These are phyloP conservation scores for Eutrema japonicum DNA, from an alignment of 345 rosid species.

Conservation along the genomic window DNA sequence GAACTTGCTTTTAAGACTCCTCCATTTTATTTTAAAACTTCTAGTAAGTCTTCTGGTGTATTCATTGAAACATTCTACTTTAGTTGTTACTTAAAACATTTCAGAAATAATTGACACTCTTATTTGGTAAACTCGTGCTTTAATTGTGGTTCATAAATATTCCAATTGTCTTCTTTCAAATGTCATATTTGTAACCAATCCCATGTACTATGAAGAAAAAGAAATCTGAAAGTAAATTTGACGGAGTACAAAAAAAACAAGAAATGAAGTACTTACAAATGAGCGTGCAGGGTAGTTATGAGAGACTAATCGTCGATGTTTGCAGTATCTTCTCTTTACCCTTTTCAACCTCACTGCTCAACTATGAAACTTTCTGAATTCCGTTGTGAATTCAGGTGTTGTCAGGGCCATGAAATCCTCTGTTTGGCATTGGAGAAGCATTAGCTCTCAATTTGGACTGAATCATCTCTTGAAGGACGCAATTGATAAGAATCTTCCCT, in stretches of 20 bases:
- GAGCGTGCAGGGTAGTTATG: background rate
- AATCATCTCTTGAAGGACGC: background rate
- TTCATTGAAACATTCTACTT: constrained; percentile 10
- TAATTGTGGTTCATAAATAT: background rate
- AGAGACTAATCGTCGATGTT: too few species aligned
- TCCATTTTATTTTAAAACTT: background rate
- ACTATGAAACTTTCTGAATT: background rate
- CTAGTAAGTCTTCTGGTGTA: constrained; percentile 21
- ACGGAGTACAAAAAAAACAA: background rate
- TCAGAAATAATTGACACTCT: background rate
- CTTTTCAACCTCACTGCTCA: background rate
- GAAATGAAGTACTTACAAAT: constrained; percentile 19
- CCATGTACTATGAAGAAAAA: background rate
- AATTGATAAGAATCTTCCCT: background rate
- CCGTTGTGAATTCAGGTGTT: background rate
- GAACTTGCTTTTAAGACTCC: constrained; percentile 22
- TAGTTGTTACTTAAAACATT: background rate
- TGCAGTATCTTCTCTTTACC: too few species aligned
- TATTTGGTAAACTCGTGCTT: background rate
- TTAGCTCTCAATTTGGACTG: background rate
- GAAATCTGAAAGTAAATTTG: background rate
- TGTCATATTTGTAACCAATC: constrained; percentile 1
- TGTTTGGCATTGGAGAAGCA: constrained; percentile 22
- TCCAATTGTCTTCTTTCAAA: background rate
- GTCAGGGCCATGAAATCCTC: background rate